These are phyloP conservation scores for Yarrowia deformans DNA, from an alignment of 805 yeast species.

Conservation along the genomic window DNA sequence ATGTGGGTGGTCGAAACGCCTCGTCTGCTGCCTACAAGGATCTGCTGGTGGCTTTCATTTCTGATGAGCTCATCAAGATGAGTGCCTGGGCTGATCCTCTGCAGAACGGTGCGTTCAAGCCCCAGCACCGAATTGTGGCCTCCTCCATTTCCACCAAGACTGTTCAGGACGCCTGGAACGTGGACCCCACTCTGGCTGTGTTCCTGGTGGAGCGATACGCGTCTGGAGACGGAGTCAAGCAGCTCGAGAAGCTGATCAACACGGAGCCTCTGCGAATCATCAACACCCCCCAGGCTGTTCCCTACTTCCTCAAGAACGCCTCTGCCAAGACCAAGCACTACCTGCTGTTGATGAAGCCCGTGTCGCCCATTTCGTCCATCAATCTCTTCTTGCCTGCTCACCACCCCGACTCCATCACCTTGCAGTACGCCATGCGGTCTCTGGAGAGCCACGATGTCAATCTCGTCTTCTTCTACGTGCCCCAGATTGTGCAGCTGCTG, in stretches of 20 bases:
- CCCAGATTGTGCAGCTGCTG: slow-evolving; percentile 93
- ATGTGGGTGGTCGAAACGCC: slow-evolving; percentile 40
- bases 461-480: slow-evolving; percentile 93
- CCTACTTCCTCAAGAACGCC: slow-evolving; percentile 55
- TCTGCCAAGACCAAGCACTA: slow-evolving; percentile 44
- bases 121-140: slow-evolving; percentile 34
- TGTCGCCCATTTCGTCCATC: slow-evolving; percentile 84
- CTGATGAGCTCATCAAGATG: slow-evolving; percentile 75
- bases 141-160: slow-evolving; percentile 47
- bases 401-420: slow-evolving; percentile 66
- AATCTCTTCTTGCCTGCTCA: slow-evolving; percentile 80
- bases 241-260: slow-evolving; percentile 57
- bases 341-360: slow-evolving; percentile 71
- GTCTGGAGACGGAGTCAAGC: slow-evolving; percentile 50
- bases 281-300: slow-evolving; percentile 64
- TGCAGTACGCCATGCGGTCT: slow-evolving; percentile 91
- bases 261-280: slow-evolving; percentile 67
- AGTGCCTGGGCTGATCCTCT: slow-evolving; percentile 80
- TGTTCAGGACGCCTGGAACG: slow-evolving; percentile 64
- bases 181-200: slow-evolving; percentile 77
- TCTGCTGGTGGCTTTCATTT: slow-evolving; percentile 68
- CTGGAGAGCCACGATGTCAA: slow-evolving; percentile 86
- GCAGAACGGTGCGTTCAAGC: slow-evolving; percentile 48
- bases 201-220: slow-evolving; percentile 67
- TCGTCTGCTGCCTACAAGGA: slow-evolving; percentile 50